Evolutionary conservation across 176 grass and related monocot genomes (phyloP).

Genomic region (Tillandsia leiboldiana): DNA sequence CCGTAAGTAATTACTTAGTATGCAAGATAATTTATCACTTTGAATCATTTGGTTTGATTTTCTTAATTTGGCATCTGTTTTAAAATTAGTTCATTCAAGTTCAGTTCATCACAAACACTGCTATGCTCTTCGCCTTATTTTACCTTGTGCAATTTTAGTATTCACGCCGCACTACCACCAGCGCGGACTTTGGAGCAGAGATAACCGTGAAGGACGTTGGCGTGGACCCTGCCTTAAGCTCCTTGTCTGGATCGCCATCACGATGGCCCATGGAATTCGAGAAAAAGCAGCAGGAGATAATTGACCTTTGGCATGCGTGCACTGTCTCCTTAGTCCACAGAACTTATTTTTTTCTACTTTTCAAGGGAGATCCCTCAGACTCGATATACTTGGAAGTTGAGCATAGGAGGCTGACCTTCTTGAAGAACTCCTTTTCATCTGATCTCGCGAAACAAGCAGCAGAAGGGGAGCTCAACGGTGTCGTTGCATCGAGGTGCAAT

Average conservation of each 20-base stretch:
- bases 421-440: conserved; percentile 34
- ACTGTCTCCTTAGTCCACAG: conserved; percentile 74
- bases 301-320: conserved; percentile 78
- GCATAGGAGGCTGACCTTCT: conserved; percentile 58
- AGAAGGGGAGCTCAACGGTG: conserved; percentile 17
- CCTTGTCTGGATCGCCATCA: conserved; percentile 24
- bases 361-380: conserved; percentile 67
- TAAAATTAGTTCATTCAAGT: neutral
- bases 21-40: neutral
- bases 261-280: conserved; percentile 46
- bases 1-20: neutral
- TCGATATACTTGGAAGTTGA: conserved; percentile 91
- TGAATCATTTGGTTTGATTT: neutral
- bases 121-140: neutral
- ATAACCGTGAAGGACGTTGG: conserved; percentile 15
- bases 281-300: conserved; percentile 59
- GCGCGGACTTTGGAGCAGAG: conserved; percentile 18
- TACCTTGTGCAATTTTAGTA: neutral
- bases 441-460: neutral
- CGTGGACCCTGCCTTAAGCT: conserved; percentile 6
- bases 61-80: no score
- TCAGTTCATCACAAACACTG: neutral
- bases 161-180: conserved; percentile 7
- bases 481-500: conserved; percentile 35
- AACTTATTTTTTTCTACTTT: conserved; percentile 87